These are phyloP conservation scores for Ramaria sp. DNA, from an alignment of 768 basidiomycete genomes.

Conservation along the genomic window DNA sequence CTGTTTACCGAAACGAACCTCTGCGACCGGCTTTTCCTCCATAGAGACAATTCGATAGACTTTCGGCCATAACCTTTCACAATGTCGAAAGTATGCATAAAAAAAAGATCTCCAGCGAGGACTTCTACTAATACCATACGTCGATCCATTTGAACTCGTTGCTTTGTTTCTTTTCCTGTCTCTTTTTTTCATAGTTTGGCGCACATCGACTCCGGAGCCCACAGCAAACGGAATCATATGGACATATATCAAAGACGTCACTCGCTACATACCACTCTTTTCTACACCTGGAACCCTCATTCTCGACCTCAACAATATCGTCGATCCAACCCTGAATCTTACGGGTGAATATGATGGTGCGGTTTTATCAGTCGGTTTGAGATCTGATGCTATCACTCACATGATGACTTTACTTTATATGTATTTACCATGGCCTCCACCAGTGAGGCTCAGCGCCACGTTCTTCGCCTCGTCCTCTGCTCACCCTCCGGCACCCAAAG, in stretches of 20 bases:
- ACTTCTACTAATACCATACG: too few species aligned
- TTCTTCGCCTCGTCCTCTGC: constrained; percentile 49
- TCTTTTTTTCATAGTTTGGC: constrained; percentile 42
- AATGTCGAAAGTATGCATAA: constrained; percentile 71
- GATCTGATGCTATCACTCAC: not conserved
- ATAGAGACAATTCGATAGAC: constrained; percentile 55
- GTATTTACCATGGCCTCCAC: too few species aligned
- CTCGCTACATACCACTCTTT: constrained; percentile 62
- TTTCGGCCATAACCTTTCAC: constrained; percentile 64
- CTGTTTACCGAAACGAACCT: not conserved
- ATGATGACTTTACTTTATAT: too few species aligned
- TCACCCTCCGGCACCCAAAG: constrained; percentile 47
- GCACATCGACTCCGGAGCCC: constrained; percentile 76
- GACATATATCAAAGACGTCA: constrained; percentile 69
- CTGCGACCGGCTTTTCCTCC: not conserved
- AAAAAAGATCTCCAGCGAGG: too few species aligned
- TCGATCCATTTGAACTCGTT: too few species aligned
- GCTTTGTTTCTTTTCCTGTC: not conserved
- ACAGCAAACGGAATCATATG: constrained; percentile 61
- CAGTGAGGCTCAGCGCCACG: constrained; percentile 60
- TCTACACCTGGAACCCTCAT: constrained; percentile 57
- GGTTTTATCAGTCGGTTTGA: not conserved
- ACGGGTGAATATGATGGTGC: constrained; percentile 60
- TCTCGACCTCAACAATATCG: constrained; percentile 60
- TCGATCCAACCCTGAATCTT: constrained; percentile 32